Conservation (phyloP, 768 basidiomycete genomes). For the Mycena haematopus region DNA sequence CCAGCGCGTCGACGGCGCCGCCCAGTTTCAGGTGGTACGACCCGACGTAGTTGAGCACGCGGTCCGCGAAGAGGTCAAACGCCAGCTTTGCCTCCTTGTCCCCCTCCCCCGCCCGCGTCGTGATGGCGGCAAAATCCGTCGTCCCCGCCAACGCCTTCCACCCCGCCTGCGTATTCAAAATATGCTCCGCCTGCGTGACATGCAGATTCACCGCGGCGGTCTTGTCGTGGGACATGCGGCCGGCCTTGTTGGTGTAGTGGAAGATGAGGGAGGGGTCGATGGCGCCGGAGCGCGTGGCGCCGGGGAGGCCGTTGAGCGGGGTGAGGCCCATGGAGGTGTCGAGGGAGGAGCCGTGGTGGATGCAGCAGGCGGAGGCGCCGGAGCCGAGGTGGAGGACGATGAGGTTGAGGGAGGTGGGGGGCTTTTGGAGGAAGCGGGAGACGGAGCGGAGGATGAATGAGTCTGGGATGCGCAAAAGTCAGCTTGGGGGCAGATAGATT, state of each 20-base stretch:
- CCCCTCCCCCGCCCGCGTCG: slow-evolving; percentile 49
- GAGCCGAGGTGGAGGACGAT: slow-evolving; percentile 89
- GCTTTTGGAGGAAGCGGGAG: slow-evolving; percentile 63
- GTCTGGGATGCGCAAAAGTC: slow-evolving; percentile 45
- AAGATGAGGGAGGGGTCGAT: slow-evolving; percentile 90
- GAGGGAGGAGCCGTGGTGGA: slow-evolving; percentile 72
- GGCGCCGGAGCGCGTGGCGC: slow-evolving; percentile 84
- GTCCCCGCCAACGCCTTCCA: slow-evolving; percentile 83
- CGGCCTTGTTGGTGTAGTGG: slow-evolving; percentile 70
- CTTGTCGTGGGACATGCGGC: slow-evolving; percentile 61
- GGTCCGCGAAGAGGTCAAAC: slow-evolving; percentile 80
- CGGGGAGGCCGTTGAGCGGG: slow-evolving; percentile 86
- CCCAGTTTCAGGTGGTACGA: slow-evolving; percentile 78
- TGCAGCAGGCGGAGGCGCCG: slow-evolving; percentile 85
- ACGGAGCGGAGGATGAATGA: slow-evolving; percentile 72
- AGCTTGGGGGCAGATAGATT: background rate
- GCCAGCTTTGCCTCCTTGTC: slow-evolving; percentile 58
- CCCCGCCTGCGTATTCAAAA: slow-evolving; percentile 77
- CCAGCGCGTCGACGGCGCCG: slow-evolving; percentile 74
- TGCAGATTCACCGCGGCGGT: slow-evolving; percentile 52
- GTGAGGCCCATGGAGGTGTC: slow-evolving; percentile 95
- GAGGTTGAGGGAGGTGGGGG: slow-evolving; percentile 61
- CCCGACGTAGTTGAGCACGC: slow-evolving; percentile 75
- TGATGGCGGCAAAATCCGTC: slow-evolving; percentile 80
- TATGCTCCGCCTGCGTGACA: slow-evolving; percentile 73